Conservation (phyloP, 768 basidiomycete genomes). For the Naganishia onofrii region DNA sequence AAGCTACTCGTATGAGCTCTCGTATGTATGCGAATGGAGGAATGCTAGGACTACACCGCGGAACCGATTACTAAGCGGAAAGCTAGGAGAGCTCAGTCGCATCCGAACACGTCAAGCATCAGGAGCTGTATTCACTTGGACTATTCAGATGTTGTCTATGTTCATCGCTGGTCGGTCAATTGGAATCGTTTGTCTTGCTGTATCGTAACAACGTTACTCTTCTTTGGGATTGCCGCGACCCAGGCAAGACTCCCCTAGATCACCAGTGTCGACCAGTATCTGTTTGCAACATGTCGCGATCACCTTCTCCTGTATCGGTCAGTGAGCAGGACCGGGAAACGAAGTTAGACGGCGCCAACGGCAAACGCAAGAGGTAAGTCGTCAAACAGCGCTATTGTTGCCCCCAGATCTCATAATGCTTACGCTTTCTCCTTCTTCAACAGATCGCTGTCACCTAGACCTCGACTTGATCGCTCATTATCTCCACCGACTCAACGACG, state of each 20-base stretch:
- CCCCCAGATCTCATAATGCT: neutral
- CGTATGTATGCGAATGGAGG: no score
- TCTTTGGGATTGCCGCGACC: neutral
- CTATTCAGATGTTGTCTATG: neutral
- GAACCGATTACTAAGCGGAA: constrained; percentile 2
- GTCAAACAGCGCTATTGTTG: neutral
- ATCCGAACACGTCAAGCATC: neutral
- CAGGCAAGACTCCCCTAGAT: no score
- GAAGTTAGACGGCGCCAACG: constrained; percentile 10
- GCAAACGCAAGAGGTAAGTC: constrained; percentile 37
- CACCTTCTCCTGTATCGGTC: constrained; percentile 28
- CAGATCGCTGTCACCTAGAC: constrained; percentile 48
- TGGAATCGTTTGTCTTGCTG: neutral
- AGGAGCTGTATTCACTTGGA: neutral
- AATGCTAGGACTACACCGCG: no score
- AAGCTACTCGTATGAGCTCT: no score
- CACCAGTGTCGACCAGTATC: neutral
- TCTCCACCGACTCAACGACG: constrained; percentile 50
- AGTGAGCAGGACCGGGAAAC: constrained; percentile 1
- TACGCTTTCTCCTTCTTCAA: neutral
- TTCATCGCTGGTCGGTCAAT: neutral
- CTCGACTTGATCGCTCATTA: constrained; percentile 39
- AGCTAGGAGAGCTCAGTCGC: neutral
- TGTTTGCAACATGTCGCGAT: constrained; percentile 25
- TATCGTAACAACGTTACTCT: neutral